Conservation (phyloP, 768 basidiomycete species). For the Boletus tylopilopsis region DNA sequence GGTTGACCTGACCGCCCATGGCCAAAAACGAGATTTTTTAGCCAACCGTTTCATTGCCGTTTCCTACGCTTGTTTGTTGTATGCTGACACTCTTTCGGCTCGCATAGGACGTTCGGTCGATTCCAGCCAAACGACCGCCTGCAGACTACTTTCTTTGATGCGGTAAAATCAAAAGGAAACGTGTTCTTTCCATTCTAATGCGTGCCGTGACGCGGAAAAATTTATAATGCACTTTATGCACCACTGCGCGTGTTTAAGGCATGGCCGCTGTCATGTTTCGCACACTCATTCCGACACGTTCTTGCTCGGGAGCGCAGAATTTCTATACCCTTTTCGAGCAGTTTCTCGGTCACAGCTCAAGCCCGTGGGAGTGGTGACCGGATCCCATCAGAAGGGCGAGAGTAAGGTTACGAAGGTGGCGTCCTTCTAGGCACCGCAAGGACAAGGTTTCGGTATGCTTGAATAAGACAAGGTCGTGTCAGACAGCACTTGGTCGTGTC, state of each 20-base stretch:
- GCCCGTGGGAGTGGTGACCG: constrained; percentile 18
- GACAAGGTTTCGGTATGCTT: constrained; percentile 24
- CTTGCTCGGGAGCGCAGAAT: constrained; percentile 21
- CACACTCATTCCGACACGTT: constrained; percentile 17
- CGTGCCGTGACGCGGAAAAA: constrained; percentile 16
- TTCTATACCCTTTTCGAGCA: constrained; percentile 5
- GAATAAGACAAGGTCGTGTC: constrained; percentile 8
- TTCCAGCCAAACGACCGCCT: constrained; percentile 80
- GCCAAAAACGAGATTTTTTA: constrained; percentile 3
- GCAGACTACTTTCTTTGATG: constrained; percentile 80
- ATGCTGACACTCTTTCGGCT: constrained; percentile 5
- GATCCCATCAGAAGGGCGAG: constrained; percentile 18
- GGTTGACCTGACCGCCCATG: constrained; percentile 11
- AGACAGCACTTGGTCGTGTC: not conserved
- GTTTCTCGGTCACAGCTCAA: constrained; percentile 9
- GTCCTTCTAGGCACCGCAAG: constrained; percentile 30
- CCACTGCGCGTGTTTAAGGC: constrained; percentile 26
- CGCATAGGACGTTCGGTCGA: constrained; percentile 70
- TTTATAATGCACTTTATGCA: constrained; percentile 10
- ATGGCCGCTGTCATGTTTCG: constrained; percentile 21
- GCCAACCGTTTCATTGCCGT: not conserved
- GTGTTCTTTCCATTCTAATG: constrained; percentile 15
- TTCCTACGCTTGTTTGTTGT: not conserved
- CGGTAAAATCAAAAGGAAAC: constrained; percentile 1
- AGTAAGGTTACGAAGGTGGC: constrained; percentile 12